These are phyloP conservation scores for Atalantia buxifolia DNA, from an alignment of 345 rosid species.

Conservation along the genomic window DNA sequence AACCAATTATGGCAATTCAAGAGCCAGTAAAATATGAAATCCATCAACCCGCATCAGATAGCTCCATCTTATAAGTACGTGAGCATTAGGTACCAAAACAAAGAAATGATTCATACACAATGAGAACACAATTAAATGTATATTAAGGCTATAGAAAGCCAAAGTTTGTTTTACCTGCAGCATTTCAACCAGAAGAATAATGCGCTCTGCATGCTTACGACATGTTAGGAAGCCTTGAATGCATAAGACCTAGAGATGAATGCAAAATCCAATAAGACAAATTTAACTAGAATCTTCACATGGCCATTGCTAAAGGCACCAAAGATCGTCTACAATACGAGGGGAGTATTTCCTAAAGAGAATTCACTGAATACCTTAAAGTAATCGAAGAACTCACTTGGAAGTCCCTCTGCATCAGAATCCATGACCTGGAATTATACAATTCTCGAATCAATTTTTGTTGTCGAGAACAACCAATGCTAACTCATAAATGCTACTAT, in stretches of 20 bases:
- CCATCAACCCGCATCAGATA: neutral
- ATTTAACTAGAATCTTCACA: neutral
- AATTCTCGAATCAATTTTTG: neutral
- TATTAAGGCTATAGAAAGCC: neutral
- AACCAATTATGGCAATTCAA: neutral
- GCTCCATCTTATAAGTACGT: neutral
- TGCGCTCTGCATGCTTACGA: conserved; percentile 95
- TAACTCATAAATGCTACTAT: neutral
- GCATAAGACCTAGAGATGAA: conserved; percentile 70
- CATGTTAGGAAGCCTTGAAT: conserved; percentile 98
- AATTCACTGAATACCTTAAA: conserved; percentile 64
- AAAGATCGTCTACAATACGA: neutral
- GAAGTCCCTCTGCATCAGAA: conserved; percentile 99
- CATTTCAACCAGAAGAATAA: conserved; percentile 98
- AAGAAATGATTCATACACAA: neutral
- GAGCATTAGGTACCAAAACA: neutral
- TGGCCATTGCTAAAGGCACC: neutral
- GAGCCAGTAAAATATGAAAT: neutral
- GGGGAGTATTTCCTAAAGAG: neutral
- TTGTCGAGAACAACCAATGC: conserved; percentile 11
- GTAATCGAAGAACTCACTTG: conserved; percentile 99
- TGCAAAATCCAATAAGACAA: conserved; percentile 8
- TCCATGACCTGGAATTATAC: conserved; percentile 80
- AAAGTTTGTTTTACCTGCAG: conserved; percentile 68
- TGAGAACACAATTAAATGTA: neutral